A percentile compares a stretch with the other conserved stretches of the same genome.
These are phyloP conservation scores for Madurella fahalii DNA, from an alignment of 2,329 filamentous ascomycete species.

Conservation along the genomic window DNA sequence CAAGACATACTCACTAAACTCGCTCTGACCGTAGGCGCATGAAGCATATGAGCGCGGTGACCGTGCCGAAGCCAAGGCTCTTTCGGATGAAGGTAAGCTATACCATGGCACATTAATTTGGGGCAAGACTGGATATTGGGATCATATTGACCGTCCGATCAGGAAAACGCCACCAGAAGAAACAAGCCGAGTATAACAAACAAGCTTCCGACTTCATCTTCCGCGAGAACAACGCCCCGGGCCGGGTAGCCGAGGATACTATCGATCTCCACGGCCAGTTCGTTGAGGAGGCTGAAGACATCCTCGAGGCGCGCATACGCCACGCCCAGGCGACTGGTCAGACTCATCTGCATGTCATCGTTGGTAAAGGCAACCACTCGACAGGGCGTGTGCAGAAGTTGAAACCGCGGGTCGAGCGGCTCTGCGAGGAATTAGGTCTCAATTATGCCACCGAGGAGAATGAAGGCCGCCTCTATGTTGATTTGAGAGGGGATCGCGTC, in stretches of 20 bases:
- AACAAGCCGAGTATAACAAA: conserved; percentile 84
- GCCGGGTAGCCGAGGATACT: conserved; percentile 70
- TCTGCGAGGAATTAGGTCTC: conserved; percentile 79
- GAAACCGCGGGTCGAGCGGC: conserved; percentile 86
- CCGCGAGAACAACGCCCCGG: conserved; percentile 82
- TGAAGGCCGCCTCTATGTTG: conserved; percentile 81
- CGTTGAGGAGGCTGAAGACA: conserved; percentile 90
- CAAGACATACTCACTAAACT: background rate
- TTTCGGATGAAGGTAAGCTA: conserved; percentile 66
- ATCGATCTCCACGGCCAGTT: conserved; percentile 95
- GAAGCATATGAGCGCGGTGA: conserved; percentile 81
- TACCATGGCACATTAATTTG: background rate
- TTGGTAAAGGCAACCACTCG: conserved; percentile 91
- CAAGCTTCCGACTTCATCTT: conserved; percentile 95
- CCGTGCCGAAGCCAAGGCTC: conserved; percentile 73
- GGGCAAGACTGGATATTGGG: background rate
- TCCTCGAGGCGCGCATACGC: conserved; percentile 79
- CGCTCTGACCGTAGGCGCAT: conserved; percentile 49
- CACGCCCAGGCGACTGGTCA: conserved; percentile 71
- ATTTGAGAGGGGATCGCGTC: conserved; percentile 70
- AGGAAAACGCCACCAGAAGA: conserved; percentile 69
- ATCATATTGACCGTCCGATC: background rate
- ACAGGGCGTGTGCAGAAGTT: conserved; percentile 81
- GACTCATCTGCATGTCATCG: conserved; percentile 86
- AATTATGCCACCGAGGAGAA: conserved; percentile 85